Evolutionary conservation across 257 asterid species (phyloP).

Genomic region (Scutellaria minor): DNA sequence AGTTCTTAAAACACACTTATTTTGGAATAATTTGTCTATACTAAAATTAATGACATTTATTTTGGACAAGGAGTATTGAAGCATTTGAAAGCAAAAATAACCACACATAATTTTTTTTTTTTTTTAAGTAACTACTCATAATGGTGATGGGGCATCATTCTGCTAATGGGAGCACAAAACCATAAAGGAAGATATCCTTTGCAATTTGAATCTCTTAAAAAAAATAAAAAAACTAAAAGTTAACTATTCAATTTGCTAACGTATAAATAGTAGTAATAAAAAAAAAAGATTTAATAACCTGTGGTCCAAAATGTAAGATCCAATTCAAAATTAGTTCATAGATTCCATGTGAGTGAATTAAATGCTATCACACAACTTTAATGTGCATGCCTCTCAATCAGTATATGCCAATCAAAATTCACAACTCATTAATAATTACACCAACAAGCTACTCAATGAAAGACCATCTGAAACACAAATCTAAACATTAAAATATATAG

Average conservation of each 20-base stretch:
- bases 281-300: slow-evolving; percentile 26
- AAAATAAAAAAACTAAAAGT: slow-evolving; percentile 42
- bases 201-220: slow-evolving; percentile 34
- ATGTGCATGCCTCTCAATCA: slow-evolving; percentile 51
- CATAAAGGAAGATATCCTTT: slow-evolving; percentile 9
- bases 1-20: no score
- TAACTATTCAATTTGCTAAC: slow-evolving; percentile 33
- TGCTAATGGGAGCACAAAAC: slow-evolving; percentile 9
- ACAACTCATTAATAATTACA: slow-evolving; percentile 42
- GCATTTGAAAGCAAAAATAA: no score
- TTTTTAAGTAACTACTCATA: background rate
- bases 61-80: no score
- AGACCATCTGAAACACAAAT: background rate
- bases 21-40: no score
- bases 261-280: no score
- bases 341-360: slow-evolving; percentile 84
- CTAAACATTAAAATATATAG: no score
- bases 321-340: slow-evolving; percentile 59
- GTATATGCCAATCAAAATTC: slow-evolving; percentile 44
- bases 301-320: slow-evolving; percentile 60
- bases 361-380: slow-evolving; percentile 70
- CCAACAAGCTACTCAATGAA: slow-evolving; percentile 40
- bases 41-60: no score
- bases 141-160: slow-evolving; percentile 31
- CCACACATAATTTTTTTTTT: no score